These are phyloP conservation scores for Talaromyces sp. DNA, from an alignment of 2,329 filamentous ascomycete species.

Conservation along the genomic window DNA sequence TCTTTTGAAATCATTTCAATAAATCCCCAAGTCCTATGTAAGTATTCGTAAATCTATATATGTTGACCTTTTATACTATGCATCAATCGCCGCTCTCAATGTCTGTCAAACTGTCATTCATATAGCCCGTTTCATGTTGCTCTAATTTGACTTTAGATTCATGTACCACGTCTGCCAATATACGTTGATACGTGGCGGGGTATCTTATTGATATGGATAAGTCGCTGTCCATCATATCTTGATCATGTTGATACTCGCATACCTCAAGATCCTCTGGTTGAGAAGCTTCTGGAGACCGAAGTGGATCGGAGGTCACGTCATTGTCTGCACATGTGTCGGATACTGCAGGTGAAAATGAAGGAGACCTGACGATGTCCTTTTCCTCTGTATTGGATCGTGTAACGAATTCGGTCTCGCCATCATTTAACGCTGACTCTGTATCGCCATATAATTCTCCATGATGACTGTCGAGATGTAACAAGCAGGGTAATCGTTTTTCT, in stretches of 20 bases:
- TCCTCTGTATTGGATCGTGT: background rate
- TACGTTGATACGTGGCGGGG: background rate
- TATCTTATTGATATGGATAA: background rate
- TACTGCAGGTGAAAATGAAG: background rate
- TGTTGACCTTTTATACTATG: background rate
- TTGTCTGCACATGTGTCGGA: background rate
- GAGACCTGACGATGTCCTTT: conserved; percentile 1
- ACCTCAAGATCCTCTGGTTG: background rate
- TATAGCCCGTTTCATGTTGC: background rate
- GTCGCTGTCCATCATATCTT: background rate
- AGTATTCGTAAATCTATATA: background rate
- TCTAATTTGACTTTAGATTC: background rate
- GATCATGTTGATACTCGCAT: background rate
- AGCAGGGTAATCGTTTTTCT: background rate
- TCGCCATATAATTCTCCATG: background rate
- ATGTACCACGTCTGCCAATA: background rate
- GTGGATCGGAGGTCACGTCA: background rate
- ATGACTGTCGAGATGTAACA: background rate
- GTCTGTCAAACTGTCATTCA: background rate
- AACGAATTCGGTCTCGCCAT: background rate
- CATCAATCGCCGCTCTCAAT: background rate
- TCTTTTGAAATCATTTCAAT: background rate
- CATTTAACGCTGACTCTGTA: background rate
- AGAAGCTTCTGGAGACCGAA: background rate
- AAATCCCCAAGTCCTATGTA: no score